phyloP scores from a whole-genome alignment of 192 early-diverging fungal genomes.

The Podila clonocystis region DNA sequence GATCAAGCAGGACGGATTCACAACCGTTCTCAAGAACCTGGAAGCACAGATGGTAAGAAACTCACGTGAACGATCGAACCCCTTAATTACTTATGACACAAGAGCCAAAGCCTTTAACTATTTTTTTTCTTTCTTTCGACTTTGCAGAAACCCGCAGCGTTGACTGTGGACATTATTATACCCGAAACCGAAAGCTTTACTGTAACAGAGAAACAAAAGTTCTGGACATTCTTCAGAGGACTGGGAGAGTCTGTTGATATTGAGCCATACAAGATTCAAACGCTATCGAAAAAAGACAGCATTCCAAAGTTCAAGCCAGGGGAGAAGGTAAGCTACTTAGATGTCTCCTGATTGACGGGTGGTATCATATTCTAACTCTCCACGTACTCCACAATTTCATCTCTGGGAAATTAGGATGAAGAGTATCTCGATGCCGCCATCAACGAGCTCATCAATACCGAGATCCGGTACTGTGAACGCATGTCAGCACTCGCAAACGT shows the following conservation, averaged over 20 bases:
- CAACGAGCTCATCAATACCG: constrained; percentile 22
- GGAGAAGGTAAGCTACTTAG: constrained; percentile 8
- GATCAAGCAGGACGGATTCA: constrained; percentile 28
- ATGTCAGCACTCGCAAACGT: constrained; percentile 24
- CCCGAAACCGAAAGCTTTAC: constrained; percentile 6
- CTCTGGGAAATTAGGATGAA: not conserved
- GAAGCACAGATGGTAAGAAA: constrained; percentile 35
- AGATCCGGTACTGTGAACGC: constrained; percentile 22
- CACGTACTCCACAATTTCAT: not conserved
- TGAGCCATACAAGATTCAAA: constrained; percentile 9
- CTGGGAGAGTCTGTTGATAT: constrained; percentile 25
- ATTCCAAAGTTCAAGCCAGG: constrained; percentile 17
- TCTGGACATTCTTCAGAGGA: constrained; percentile 27
- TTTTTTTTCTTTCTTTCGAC: not conserved
- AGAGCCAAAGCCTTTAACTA: not conserved
- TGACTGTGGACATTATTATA: constrained; percentile 22
- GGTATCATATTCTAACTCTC: not conserved
- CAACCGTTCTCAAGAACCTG: constrained; percentile 27
- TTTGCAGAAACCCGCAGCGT: constrained; percentile 22
- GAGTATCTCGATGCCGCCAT: constrained; percentile 13
- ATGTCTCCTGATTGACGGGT: not conserved
- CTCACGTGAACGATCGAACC: no score
- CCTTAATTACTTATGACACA: not conserved
- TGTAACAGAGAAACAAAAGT: constrained; percentile 3
- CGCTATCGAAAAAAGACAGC: not conserved